Evolutionary conservation across 352 stramenopile genomes (phyloP), one percentile per base, ranked within the genome.

Genomic region (Peronospora belbahrii): DNA sequence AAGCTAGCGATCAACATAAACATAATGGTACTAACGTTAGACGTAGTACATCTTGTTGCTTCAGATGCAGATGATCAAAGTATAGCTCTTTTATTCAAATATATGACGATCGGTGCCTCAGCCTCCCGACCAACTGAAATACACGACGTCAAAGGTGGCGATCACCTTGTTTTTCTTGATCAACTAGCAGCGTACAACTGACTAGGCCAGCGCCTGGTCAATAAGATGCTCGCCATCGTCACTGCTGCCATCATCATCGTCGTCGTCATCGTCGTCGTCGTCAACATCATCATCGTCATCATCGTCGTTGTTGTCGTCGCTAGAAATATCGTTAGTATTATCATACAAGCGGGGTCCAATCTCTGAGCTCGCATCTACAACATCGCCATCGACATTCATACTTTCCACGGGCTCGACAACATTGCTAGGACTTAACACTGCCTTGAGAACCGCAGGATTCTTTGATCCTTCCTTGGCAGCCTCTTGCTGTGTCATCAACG

Each of bases 401-500:
- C 32, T 61, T 28, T 77, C 52, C 7, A 63, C 62, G 8, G 45
- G 42, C 17, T 66, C 62, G 8, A 54, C 55, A 23, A 41, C 56
- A 30, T 57, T 60, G 8, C 19, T 52, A 27, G 48, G 36, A 10
- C 46, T 44, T 33, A 56, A 63, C 24, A 34, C 52, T 1, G 60
- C 56, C 45, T 72, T 66, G 6, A 77, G 53, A 3, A 62, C 52
- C 6, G 59, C 53, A 24, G 65, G 45, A 6, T 62, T 75, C 45
- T 75, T 75, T 3, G 66, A 67, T 11, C 67, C 71, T 64, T 85
- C 71, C 44, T 80, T 81, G 2, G 48, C 63, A 13, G 70, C 66
- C 14, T 87, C 72, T 52, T 87, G 74, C 30, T 81, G 72, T 7
- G 76, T 84, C 80, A 92, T 87, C n/a, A 92, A 57, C 8, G 80